These are phyloP conservation scores for Phaseolus coccineus DNA, from an alignment of 331 rosid species.

Conservation along the genomic window DNA sequence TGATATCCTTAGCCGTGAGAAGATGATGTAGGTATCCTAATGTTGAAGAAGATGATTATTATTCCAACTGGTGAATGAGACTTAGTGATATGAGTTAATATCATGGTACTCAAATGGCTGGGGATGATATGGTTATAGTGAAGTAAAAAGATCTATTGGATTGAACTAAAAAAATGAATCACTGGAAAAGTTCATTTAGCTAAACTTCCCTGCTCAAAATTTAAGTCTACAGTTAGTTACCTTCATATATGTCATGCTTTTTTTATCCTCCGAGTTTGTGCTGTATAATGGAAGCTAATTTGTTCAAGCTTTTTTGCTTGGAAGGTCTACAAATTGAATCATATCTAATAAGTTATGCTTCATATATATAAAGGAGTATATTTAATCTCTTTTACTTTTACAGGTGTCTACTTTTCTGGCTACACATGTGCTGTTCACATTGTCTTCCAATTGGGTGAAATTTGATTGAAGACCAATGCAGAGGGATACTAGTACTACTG, in stretches of 20 bases:
- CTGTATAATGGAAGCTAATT: conserved; percentile 26
- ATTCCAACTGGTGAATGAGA: conserved; percentile 21
- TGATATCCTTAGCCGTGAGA: conserved; percentile 22
- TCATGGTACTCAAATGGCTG: background rate
- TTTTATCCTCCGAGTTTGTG: conserved; percentile 12
- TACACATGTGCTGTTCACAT: conserved; percentile 39
- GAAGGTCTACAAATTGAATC: background rate
- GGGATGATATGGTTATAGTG: conserved; percentile 15
- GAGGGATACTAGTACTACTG: conserved; percentile 57
- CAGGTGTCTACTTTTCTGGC: conserved; percentile 56
- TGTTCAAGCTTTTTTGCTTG: conserved; percentile 24
- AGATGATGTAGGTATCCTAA: conserved; percentile 4
- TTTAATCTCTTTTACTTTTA: conserved; percentile 37
- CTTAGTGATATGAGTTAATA: conserved; percentile 6
- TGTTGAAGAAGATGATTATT: conserved; percentile 11
- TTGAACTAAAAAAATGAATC: background rate
- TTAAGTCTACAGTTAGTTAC: conserved; percentile 11
- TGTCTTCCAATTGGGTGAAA: conserved; percentile 48
- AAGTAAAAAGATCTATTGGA: conserved; percentile 12
- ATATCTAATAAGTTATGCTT: conserved; percentile 20
- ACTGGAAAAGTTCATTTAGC: conserved; percentile 2
- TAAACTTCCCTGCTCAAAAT: conserved; percentile 30
- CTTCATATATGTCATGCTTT: conserved; percentile 10
- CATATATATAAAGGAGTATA: conserved; percentile 19
- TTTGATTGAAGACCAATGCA: conserved; percentile 67